Conservation (phyloP, 2,329 filamentous ascomycete species). For the Periconia digitata region DNA sequence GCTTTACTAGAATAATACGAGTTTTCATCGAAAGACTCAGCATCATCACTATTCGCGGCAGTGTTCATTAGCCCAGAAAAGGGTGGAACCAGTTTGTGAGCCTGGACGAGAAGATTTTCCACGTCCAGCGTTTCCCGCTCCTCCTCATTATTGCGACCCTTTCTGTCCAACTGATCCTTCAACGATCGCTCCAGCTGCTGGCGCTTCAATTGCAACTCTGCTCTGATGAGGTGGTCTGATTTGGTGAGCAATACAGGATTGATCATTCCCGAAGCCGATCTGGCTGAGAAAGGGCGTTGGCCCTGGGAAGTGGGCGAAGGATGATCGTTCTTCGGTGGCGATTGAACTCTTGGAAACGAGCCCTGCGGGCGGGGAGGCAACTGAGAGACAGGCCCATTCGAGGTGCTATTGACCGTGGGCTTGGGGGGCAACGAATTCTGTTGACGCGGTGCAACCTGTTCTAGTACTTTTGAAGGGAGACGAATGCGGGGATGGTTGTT, state of each 20-base stretch:
- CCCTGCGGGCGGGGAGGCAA: constrained; percentile 35
- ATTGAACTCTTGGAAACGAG: constrained; percentile 24
- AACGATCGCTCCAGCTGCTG: constrained; percentile 77
- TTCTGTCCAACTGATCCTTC: constrained; percentile 72
- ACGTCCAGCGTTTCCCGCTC: constrained; percentile 51
- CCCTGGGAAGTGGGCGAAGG: constrained; percentile 22
- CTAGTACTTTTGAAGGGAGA: constrained; percentile 56
- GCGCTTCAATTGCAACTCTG: constrained; percentile 77
- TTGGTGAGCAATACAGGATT: constrained; percentile 84
- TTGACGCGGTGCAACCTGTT: constrained; percentile 43
- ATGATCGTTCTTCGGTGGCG: constrained; percentile 20
- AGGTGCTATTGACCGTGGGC: constrained; percentile 33
- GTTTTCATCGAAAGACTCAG: constrained; percentile 87
- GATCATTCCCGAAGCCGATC: constrained; percentile 65
- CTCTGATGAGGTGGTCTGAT: constrained; percentile 79
- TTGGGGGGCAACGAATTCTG: constrained; percentile 27
- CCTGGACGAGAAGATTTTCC: constrained; percentile 52
- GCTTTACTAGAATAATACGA: constrained; percentile 93
- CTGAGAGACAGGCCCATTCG: constrained; percentile 25
- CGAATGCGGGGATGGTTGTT: constrained; percentile 69
- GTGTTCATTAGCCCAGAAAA: constrained; percentile 59
- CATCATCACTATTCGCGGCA: constrained; percentile 65
- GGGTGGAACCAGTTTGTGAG: constrained; percentile 72
- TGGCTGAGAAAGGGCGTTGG: constrained; percentile 39
- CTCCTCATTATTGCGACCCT: constrained; percentile 52